Percentiles rank a stretch among this genome's conserved stretches.
Evolutionary conservation across 371 early-diverging fungal species (phyloP).

Genomic region (Mucor plumbeus): DNA sequence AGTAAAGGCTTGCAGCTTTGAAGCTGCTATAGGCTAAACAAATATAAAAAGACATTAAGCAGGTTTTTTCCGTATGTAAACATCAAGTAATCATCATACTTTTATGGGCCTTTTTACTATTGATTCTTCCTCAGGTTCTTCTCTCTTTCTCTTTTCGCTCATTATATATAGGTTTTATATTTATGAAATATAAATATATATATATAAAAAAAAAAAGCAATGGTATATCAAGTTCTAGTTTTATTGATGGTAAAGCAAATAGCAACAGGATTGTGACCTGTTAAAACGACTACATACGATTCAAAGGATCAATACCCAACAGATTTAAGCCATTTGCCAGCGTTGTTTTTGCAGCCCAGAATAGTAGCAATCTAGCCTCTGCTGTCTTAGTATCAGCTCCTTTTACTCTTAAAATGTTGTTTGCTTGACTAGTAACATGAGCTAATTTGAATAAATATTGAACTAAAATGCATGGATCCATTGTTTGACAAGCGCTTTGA

Average conservation of each 20-base stretch:
- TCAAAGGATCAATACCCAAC: slow-evolving; percentile 80
- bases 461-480: slow-evolving; percentile 91
- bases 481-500: slow-evolving; percentile 46
- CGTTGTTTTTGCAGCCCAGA: slow-evolving; percentile 75
- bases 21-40: slow-evolving; percentile 59
- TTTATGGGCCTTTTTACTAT: slow-evolving; percentile 12
- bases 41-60: background rate
- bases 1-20: slow-evolving; percentile 71
- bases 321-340: slow-evolving; percentile 79
- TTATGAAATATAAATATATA: background rate
- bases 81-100: background rate
- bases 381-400: slow-evolving; percentile 70
- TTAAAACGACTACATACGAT: slow-evolving; percentile 73
- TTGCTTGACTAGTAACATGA: slow-evolving; percentile 77
- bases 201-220: too few relatives aligned
- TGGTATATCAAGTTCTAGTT: background rate
- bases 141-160: slow-evolving; percentile 33
- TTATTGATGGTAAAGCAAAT: background rate
- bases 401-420: slow-evolving; percentile 77
- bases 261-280: background rate
- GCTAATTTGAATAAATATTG: slow-evolving; percentile 86
- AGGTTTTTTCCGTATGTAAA: too few relatives aligned
- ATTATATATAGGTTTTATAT: slow-evolving; percentile 3
- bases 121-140: slow-evolving; percentile 16
- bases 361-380: slow-evolving; percentile 78